Conservation (phyloP, 495 filamentous ascomycete species). For the Tetracladium setigerum region DNA sequence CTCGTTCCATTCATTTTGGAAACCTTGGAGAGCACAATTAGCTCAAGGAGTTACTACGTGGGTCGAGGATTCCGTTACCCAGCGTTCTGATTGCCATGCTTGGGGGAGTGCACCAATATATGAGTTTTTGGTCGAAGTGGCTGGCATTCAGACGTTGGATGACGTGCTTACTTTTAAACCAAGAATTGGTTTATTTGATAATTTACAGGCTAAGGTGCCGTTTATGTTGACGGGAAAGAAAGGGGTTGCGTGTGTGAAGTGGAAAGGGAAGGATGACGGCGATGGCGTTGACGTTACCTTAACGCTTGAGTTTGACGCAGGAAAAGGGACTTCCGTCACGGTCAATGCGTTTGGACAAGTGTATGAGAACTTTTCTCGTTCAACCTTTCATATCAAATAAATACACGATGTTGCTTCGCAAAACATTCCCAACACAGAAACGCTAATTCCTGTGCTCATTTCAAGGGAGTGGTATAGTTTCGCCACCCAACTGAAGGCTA, state of each 20-base stretch:
- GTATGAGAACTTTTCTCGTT: too few species aligned
- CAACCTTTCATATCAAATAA: too few species aligned
- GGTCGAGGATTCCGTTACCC: neutral
- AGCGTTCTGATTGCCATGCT: conserved; percentile 8
- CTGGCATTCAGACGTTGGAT: neutral
- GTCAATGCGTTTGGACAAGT: too few species aligned
- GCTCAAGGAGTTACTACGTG: too few species aligned
- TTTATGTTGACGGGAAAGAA: neutral
- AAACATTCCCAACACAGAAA: too few species aligned
- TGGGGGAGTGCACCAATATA: conserved; percentile 2
- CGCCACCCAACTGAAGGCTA: too few species aligned
- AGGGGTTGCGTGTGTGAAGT: neutral
- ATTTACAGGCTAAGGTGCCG: neutral
- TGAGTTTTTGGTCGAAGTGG: conserved; percentile 3
- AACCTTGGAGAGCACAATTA: conserved; percentile 2
- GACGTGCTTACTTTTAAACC: neutral
- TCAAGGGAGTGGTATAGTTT: too few species aligned
- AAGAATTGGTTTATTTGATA: neutral
- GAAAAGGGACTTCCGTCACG: too few species aligned
- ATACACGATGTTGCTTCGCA: too few species aligned
- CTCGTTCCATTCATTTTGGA: conserved; percentile 1
- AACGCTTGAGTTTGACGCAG: too few species aligned
- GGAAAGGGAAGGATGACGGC: neutral
- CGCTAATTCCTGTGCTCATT: too few species aligned
- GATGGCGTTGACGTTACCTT: too few species aligned